Conservation (phyloP, 352 stramenopile species). For the Pythium vanterpoolii region DNA sequence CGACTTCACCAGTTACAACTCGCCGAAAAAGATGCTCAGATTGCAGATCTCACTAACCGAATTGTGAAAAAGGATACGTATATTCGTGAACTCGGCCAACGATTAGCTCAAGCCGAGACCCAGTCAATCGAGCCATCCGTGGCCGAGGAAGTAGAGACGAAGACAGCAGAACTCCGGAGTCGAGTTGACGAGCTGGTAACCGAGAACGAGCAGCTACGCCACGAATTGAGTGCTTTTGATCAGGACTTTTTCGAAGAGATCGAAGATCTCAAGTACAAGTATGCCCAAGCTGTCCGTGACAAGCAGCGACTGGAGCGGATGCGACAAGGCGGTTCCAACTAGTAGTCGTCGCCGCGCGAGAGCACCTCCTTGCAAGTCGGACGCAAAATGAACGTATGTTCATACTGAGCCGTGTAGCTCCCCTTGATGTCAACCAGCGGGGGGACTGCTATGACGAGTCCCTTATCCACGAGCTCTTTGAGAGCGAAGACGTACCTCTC, state of each 20-base stretch:
- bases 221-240: conserved; percentile 90
- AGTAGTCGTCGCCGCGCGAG: conserved; percentile 98
- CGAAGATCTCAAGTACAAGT: conserved; percentile 95
- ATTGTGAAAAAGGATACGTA: conserved; percentile 15
- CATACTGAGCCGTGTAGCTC: conserved; percentile 98
- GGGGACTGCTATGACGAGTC: conserved; percentile 95
- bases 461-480: conserved; percentile 97
- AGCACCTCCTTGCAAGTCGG: conserved; percentile 98
- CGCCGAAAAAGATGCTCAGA: conserved; percentile 22
- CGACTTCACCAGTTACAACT: conserved; percentile 27
- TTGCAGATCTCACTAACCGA: conserved; percentile 33
- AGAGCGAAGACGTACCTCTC: conserved; percentile 97
- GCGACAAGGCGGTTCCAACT: conserved; percentile 21
- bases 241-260: conserved; percentile 96
- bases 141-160: not conserved
- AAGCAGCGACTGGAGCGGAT: conserved; percentile 59
- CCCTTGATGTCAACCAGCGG: conserved; percentile 95
- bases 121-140: not conserved
- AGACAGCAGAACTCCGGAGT: conserved; percentile 1
- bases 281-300: conserved; percentile 82
- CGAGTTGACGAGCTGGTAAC: conserved; percentile 30
- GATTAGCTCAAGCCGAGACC: not conserved
- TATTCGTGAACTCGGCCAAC: conserved; percentile 14
- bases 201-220: conserved; percentile 71
- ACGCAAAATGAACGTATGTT: conserved; percentile 97